Evolutionary conservation across 2,329 filamentous ascomycete genomes (phyloP).

Genomic region (Pestalotiopsis sp.): DNA sequence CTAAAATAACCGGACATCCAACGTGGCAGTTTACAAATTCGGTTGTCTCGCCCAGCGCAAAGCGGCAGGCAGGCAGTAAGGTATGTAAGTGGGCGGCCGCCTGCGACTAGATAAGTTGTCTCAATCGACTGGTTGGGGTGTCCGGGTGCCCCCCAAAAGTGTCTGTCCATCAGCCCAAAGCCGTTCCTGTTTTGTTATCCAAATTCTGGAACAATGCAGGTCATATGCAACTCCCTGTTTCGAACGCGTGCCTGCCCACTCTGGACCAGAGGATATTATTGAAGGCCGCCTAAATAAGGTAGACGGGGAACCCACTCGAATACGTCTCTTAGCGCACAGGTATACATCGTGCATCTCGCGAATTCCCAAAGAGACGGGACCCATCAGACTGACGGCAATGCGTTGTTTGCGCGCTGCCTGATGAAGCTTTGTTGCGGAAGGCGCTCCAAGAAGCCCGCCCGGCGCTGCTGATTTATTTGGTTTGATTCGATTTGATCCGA

Average conservation of each 20-base stretch:
- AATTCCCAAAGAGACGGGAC: too few species aligned
- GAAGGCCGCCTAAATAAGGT: background rate
- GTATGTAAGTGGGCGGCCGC: background rate
- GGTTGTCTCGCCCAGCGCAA: background rate
- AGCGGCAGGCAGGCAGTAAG: too few species aligned
- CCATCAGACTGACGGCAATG: too few species aligned
- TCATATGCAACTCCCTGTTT: slow-evolving; percentile 9
- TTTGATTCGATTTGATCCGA: too few species aligned
- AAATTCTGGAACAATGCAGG: background rate
- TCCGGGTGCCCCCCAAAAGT: background rate
- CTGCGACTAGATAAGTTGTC: background rate
- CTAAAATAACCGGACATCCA: background rate
- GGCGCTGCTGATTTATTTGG: too few species aligned
- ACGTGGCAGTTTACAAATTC: background rate
- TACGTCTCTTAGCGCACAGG: background rate
- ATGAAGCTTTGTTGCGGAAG: too few species aligned
- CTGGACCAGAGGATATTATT: background rate
- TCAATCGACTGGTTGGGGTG: background rate
- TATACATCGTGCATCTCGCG: background rate
- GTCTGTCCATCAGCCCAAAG: background rate
- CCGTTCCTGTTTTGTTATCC: background rate
- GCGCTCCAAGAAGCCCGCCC: too few species aligned
- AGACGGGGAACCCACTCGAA: background rate
- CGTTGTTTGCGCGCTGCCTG: too few species aligned
- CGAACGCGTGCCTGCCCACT: background rate